A percentile compares a stretch with the other conserved stretches of the same genome.
These are phyloP conservation scores for Atalantia buxifolia DNA, from an alignment of 345 rosid genomes.

Conservation along the genomic window DNA sequence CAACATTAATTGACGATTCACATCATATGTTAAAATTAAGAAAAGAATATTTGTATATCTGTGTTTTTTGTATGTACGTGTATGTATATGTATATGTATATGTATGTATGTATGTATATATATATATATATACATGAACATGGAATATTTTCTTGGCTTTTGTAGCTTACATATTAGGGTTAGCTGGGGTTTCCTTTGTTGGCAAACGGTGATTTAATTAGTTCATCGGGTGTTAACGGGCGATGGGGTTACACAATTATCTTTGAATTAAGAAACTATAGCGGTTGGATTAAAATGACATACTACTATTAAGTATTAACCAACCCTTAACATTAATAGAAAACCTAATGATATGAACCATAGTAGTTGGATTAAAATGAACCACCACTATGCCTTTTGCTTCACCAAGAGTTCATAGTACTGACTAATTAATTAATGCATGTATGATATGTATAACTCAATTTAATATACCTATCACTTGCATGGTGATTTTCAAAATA, in stretches of 20 bases:
- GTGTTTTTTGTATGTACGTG: neutral
- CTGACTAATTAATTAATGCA: no score
- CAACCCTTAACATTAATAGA: neutral
- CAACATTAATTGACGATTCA: neutral
- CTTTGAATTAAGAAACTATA: neutral
- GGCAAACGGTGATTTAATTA: constrained; percentile 13
- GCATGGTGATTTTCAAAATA: rapidly evolving
- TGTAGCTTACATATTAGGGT: constrained; percentile 2
- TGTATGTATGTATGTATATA: no score
- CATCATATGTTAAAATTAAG: no score
- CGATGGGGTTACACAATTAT: neutral
- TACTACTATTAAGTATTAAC: neutral
- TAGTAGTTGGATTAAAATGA: no score
- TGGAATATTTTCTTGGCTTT: neutral
- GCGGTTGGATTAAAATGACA: neutral
- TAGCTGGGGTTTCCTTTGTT: constrained; percentile 19
- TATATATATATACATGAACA: neutral
- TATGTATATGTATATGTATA: neutral
- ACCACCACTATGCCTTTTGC: neutral
- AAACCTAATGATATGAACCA: no score
- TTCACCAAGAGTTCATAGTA: neutral
- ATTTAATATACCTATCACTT: no score
- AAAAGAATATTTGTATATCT: no score
- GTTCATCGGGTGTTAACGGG: neutral
- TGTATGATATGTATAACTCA: no score